Percentiles rank a stretch among this genome's conserved stretches.
Evolutionary conservation across 371 early-diverging fungal genomes (phyloP).

Genomic region (Zopfochytrium polystomum): DNA sequence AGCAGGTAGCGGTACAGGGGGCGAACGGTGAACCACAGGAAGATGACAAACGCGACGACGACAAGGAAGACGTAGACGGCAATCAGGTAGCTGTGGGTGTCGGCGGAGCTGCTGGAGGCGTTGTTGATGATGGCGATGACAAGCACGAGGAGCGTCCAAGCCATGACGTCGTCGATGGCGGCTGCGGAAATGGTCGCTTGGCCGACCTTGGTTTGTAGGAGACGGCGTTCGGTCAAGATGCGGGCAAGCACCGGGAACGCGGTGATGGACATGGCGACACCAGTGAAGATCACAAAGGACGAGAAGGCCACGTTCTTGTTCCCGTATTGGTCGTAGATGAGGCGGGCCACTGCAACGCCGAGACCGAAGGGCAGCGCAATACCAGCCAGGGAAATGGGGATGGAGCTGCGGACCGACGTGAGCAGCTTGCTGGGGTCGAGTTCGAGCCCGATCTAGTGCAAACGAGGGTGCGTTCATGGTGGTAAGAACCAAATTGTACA

Average conservation of each 20-base stretch:
- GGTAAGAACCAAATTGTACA: not conserved
- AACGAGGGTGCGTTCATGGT: not conserved
- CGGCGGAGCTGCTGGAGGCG: conserved; percentile 7
- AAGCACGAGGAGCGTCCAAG: conserved; percentile 64
- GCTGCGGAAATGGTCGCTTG: conserved; percentile 80
- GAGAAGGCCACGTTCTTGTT: conserved; percentile 33
- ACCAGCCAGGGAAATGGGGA: conserved; percentile 40
- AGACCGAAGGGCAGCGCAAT: conserved; percentile 65
- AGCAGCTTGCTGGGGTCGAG: conserved; percentile 37
- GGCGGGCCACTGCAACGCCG: conserved; percentile 64
- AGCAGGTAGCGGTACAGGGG: conserved; percentile 33
- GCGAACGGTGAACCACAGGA: conserved; percentile 37
- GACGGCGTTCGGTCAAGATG: conserved; percentile 81
- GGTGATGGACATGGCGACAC: conserved; percentile 90
- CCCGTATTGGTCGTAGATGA: conserved; percentile 35
- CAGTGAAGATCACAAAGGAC: conserved; percentile 57
- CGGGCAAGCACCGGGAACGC: conserved; percentile 69
- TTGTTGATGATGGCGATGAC: conserved; percentile 49
- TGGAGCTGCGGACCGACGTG: conserved; percentile 27
- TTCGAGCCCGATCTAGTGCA: conserved; percentile 39
- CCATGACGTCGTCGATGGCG: conserved; percentile 80
- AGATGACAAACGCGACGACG: conserved; percentile 31
- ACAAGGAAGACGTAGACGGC: conserved; percentile 44
- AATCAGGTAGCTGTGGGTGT: conserved; percentile 15
- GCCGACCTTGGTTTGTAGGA: conserved; percentile 73